Conservation (phyloP, 1,139 yeast species). For the Debaryomyces udenii region DNA sequence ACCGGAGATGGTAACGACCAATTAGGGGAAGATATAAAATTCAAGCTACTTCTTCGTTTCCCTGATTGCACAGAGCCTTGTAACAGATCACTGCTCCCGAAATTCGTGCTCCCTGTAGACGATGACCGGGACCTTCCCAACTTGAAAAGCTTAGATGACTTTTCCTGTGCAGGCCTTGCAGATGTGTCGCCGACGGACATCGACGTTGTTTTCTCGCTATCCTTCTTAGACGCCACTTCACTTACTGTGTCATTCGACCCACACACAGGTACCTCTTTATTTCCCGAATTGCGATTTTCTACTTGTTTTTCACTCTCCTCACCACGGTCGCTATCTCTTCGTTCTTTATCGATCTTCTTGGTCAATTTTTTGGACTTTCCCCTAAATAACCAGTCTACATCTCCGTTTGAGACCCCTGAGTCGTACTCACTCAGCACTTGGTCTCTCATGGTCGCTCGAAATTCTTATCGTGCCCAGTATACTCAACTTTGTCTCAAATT, state of each 20-base stretch:
- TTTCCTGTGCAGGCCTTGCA: slow-evolving; percentile 11
- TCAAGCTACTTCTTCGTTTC: slow-evolving; percentile 13
- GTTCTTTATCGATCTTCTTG: slow-evolving; percentile 35
- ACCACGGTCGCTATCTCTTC: not conserved
- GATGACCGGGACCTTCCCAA: slow-evolving; percentile 34
- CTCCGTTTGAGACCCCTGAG: slow-evolving; percentile 68
- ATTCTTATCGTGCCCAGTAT: no score
- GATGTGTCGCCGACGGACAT: not conserved
- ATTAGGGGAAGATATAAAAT: not conserved
- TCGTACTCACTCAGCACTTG: slow-evolving; percentile 22
- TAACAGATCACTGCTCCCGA: slow-evolving; percentile 1
- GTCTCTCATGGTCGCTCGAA: slow-evolving; percentile 4
- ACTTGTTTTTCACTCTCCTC: not conserved
- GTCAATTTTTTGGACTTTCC: slow-evolving; percentile 62
- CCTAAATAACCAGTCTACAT: slow-evolving; percentile 75
- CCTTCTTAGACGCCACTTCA: not conserved
- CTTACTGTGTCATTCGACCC: not conserved
- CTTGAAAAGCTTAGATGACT: slow-evolving; percentile 25
- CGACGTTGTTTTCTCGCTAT: not conserved
- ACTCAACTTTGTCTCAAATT: no score
- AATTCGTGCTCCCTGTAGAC: slow-evolving; percentile 25
- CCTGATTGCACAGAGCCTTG: slow-evolving; percentile 11
- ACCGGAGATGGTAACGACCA: not conserved
- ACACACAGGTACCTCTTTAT: not conserved
- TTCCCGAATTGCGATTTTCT: not conserved